phyloP scores from a whole-genome alignment of 2,329 filamentous ascomycete species.

The Cladobotryum protrusum region DNA sequence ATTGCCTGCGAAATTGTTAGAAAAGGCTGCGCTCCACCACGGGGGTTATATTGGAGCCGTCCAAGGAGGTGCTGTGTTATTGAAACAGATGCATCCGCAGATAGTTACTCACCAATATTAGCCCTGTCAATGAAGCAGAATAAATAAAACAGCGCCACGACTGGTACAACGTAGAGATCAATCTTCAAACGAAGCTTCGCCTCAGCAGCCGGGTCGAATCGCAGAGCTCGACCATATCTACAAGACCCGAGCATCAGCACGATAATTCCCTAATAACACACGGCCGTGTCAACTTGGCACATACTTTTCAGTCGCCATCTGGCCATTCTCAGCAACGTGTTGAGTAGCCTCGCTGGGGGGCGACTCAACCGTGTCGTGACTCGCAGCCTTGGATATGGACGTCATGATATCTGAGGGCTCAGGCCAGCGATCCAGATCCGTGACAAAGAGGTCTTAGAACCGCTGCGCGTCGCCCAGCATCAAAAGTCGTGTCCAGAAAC shows the following conservation, averaged over 20 bases:
- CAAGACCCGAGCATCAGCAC: background rate
- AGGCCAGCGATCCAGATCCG: too few relatives aligned
- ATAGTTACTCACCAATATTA: conserved; percentile 53
- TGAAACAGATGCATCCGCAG: background rate
- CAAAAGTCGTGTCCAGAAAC: too few relatives aligned
- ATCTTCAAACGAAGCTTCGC: conserved; percentile 55
- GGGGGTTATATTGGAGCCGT: background rate
- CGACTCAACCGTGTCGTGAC: too few relatives aligned
- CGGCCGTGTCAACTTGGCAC: background rate
- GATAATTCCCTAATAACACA: background rate
- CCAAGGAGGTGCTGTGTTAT: background rate
- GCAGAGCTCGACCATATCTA: conserved; percentile 43
- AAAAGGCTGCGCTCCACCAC: too few relatives aligned
- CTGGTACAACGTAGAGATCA: conserved; percentile 59
- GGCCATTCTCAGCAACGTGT: background rate
- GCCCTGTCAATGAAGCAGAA: conserved; percentile 73
- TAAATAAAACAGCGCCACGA: conserved; percentile 59
- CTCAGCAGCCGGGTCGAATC: conserved; percentile 54
- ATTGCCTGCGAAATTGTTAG: conserved; percentile 45
- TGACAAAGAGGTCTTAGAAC: too few relatives aligned
- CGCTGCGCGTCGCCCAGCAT: too few relatives aligned
- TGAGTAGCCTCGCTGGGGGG: too few relatives aligned
- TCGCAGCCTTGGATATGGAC: too few relatives aligned
- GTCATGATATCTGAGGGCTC: too few relatives aligned
- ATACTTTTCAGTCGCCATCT: background rate